Evolutionary conservation across 192 early-diverging fungal species (phyloP).

Genomic region (Obelidium mucronatum): DNA sequence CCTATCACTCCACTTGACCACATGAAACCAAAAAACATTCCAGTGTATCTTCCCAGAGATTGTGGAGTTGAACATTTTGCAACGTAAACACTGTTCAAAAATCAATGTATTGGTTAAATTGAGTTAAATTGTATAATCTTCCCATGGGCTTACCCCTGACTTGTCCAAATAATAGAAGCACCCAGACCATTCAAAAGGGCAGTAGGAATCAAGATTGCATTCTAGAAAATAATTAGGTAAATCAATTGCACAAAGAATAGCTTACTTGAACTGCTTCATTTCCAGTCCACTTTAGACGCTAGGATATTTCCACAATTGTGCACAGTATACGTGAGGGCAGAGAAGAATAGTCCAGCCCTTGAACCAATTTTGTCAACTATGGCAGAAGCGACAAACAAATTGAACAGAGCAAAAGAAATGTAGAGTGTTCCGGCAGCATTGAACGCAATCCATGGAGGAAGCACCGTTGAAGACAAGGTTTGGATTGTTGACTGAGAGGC

Average conservation of each 20-base stretch:
- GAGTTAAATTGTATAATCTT: neutral
- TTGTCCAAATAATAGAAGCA: conserved; percentile 25
- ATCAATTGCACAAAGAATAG: neutral
- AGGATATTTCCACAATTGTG: conserved; percentile 15
- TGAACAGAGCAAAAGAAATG: conserved; percentile 31
- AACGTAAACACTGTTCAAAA: conserved; percentile 21
- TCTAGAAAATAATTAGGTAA: neutral
- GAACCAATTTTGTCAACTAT: conserved; percentile 29
- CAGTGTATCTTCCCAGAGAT: conserved; percentile 31
- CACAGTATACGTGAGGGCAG: conserved; percentile 21
- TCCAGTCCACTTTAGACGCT: conserved; percentile 2
- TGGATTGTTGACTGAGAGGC: conserved; percentile 6
- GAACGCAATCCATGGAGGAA: conserved; percentile 23
- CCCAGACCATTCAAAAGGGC: conserved; percentile 32
- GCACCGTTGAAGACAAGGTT: conserved; percentile 23
- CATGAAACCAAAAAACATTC: conserved; percentile 36
- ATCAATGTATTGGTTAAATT: neutral
- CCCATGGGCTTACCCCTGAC: neutral
- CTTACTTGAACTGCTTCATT: conserved; percentile 9
- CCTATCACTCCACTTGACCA: conserved; percentile 24
- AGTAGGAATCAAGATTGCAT: conserved; percentile 21
- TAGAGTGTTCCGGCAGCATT: conserved; percentile 18
- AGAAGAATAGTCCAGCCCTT: conserved; percentile 9
- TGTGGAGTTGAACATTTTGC: conserved; percentile 24
- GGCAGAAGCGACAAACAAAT: conserved; percentile 24